Conservation (phyloP, 2,329 filamentous ascomycete genomes). For the Coleophoma eucalyptorum region DNA sequence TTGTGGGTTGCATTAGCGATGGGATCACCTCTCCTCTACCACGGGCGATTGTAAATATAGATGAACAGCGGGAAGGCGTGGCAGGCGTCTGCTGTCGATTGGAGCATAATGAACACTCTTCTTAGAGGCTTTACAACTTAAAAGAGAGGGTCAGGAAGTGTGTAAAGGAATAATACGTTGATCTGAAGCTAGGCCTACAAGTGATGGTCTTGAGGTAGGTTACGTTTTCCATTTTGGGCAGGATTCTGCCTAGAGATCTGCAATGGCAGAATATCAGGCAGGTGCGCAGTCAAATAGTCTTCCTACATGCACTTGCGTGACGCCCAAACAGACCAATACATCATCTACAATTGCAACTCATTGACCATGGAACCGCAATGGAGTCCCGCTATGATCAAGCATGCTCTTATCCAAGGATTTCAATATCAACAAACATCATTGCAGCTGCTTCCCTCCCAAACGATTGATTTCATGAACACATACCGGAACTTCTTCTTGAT, state of each 20-base stretch:
- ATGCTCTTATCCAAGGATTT: too few species aligned
- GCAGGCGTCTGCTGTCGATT: conserved; percentile 14
- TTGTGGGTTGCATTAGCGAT: conserved; percentile 29
- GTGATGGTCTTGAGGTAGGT: too few species aligned
- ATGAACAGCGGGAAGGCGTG: conserved; percentile 17
- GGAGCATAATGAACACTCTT: conserved; percentile 15
- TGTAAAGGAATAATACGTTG: neutral
- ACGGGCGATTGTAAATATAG: conserved; percentile 28
- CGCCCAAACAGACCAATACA: too few species aligned
- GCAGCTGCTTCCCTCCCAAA: neutral
- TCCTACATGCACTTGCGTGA: too few species aligned
- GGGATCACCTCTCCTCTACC: conserved; percentile 29
- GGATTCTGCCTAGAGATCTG: too few species aligned
- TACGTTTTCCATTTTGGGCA: too few species aligned
- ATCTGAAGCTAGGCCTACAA: too few species aligned
- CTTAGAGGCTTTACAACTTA: neutral
- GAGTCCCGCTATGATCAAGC: too few species aligned
- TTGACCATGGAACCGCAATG: too few species aligned
- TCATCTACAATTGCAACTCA: too few species aligned
- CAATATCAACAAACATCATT: neutral
- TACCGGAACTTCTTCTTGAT: neutral
- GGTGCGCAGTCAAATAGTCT: too few species aligned
- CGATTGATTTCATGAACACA: neutral
- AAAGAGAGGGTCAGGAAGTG: neutral
- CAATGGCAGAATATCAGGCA: too few species aligned